Percentiles rank a stretch among this genome's conserved stretches.
Conservation (phyloP, 441 rosid genomes). For the Eutrema salsugineum region DNA sequence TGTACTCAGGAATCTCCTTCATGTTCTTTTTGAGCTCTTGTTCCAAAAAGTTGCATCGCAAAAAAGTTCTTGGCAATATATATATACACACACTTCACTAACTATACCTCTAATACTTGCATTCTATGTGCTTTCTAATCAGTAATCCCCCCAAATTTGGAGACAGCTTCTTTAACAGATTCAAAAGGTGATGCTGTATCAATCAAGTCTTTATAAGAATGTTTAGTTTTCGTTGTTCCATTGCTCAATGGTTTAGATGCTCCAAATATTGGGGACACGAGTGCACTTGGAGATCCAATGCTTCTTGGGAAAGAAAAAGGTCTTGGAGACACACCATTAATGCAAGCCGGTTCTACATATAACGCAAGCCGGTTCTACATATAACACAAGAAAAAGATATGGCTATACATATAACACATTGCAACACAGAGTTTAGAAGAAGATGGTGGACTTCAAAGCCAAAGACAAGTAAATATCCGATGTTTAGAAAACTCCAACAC, state of each 20-base stretch:
- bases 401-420: no score
- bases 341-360: no score
- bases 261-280: constrained; percentile 25
- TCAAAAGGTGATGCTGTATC: constrained; percentile 92
- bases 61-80: neutral
- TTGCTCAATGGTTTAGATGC: constrained; percentile 28
- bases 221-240: constrained; percentile 35
- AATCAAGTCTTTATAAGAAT: constrained; percentile 47
- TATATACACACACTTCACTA: neutral
- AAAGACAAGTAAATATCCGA: no score
- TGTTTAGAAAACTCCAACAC: no score
- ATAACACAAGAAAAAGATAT: no score
- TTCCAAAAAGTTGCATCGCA: constrained; percentile 66
- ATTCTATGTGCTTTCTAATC: constrained; percentile 95
- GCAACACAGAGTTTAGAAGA: no score
- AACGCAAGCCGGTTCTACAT: no score
- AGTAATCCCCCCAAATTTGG: constrained; percentile 91
- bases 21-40: constrained; percentile 68
- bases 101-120: constrained; percentile 69
- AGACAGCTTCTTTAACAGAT: constrained; percentile 93
- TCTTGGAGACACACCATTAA: constrained; percentile 22
- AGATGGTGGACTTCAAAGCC: no score
- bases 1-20: constrained; percentile 63
- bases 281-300: constrained; percentile 29
- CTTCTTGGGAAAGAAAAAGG: constrained; percentile 19